These are phyloP conservation scores for Trichoderma sp. DNA, from an alignment of 2,329 filamentous ascomycete species.

Conservation along the genomic window DNA sequence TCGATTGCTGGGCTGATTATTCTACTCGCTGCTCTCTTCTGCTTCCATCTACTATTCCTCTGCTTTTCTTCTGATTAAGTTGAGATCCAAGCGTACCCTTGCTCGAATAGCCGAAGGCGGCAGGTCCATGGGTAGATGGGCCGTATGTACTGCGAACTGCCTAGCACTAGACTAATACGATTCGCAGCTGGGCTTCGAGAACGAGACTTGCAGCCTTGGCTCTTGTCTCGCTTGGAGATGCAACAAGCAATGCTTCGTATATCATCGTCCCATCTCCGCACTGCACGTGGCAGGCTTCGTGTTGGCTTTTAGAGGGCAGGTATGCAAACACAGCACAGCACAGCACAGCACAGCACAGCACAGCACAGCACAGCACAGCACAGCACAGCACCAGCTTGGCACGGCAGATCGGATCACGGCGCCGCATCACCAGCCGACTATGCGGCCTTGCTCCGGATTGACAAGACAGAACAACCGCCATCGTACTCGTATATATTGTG, in stretches of 20 bases:
- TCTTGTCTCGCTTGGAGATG: neutral
- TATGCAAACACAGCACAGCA: neutral
- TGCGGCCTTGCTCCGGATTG: constrained; percentile 7
- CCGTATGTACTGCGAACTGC: neutral
- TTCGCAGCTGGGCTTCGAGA: neutral
- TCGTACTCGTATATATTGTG: constrained; percentile 12
- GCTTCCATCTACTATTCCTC: neutral
- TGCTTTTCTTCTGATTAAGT: constrained; percentile 2
- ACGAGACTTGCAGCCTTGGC: neutral
- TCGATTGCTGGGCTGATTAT: neutral
- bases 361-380: neutral
- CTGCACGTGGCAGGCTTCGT: constrained; percentile 10
- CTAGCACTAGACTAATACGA: neutral
- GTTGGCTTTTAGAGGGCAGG: neutral
- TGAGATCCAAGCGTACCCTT: constrained; percentile 17
- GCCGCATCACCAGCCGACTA: neutral
- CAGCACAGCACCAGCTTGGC: neutral
- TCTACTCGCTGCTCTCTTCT: neutral
- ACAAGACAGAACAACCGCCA: neutral
- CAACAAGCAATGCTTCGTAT: neutral
- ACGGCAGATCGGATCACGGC: neutral
- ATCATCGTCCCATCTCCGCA: neutral
- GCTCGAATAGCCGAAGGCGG: neutral
- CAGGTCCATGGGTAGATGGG: neutral
- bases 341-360: too few relatives aligned